Evolutionary conservation across 140 eudicot genomes (phyloP), one percentile per base, ranked within the genome.

Genomic region (Bidens hawaiensis): DNA sequence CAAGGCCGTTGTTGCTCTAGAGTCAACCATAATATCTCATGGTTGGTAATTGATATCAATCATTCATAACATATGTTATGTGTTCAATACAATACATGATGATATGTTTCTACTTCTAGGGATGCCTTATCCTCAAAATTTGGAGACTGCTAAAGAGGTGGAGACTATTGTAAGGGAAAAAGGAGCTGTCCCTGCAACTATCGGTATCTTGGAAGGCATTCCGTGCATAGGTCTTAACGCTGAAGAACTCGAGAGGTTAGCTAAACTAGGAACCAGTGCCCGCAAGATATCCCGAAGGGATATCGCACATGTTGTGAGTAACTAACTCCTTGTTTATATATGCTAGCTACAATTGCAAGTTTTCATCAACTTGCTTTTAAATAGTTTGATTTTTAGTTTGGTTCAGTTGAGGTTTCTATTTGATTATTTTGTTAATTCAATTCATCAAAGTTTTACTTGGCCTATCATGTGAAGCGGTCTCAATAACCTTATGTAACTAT

Each of bases 221-320:
- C 97, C 99, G 28, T 85, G 87, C 78, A 31, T 83, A 85, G 98
- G 99, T 60, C 87, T 94, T 47, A 77, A 68, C 48, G 6, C 27
- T 27, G 86, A 88, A 66, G 95, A 94, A 72, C 74, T 94, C 12
- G 94, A 85, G 78, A 85, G 69, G 77, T 75, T 94, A 68, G 99
- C 99, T 63, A 79, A 66, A 27, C 73, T 85, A 43, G 97, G 95
- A 61, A 70, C 67, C 45, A 78, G 69, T 30, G 95, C 88, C 54
- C 89, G 83, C 43, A 94, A 94, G 88, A 88, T 94, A 72, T 81
- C 99, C 75, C 87, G 95, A 53, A 76, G 99, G 78, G 99, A 94
- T 78, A 94, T 94, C 65, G 94, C 99, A 57, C 78, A 79, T 79
- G 94, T 88, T 48, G 97, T 93, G 68, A 85, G 99, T 83, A 64